Conservation (phyloP, 768 basidiomycete species). For the Tulasnella calospora region DNA sequence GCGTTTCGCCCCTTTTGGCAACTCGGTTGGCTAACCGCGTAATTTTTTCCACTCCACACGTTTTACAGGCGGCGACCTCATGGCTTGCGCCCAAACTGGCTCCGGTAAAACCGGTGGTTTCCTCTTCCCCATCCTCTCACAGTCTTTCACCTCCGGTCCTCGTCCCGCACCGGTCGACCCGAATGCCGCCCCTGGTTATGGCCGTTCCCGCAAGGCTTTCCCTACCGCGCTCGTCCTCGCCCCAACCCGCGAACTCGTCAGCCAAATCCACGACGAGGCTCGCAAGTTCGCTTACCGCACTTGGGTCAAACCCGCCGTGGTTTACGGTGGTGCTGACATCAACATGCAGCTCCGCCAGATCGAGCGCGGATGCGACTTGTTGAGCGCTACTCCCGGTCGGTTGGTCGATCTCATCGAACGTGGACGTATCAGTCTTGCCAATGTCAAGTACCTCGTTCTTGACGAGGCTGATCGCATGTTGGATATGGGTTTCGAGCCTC, state of each 20-base stretch:
- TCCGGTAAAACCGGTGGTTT: slow-evolving; percentile 99
- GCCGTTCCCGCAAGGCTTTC: slow-evolving; percentile 79
- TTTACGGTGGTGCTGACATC: slow-evolving; percentile 99
- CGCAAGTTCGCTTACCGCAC: slow-evolving; percentile 99
- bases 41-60: slow-evolving; percentile 4
- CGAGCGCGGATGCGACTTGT: slow-evolving; percentile 94
- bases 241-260: slow-evolving; percentile 96
- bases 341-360: slow-evolving; percentile 88
- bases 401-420: slow-evolving; percentile 98
- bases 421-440: slow-evolving; percentile 90
- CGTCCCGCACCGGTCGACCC: slow-evolving; percentile 56
- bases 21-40: not conserved
- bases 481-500: slow-evolving; percentile 99
- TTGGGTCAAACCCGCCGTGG: slow-evolving; percentile 98
- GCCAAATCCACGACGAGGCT: slow-evolving; percentile 98
- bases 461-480: slow-evolving; percentile 99
- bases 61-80: slow-evolving; percentile 51
- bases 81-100: slow-evolving; percentile 98
- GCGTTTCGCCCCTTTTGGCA: not conserved
- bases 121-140: slow-evolving; percentile 96
- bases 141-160: slow-evolving; percentile 82
- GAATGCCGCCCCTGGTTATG: slow-evolving; percentile 38
- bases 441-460: slow-evolving; percentile 95
- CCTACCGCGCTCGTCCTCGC: slow-evolving; percentile 97
- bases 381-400: slow-evolving; percentile 95